Base-by-base conservation (phyloP, 176 grass and related monocot genomes). In the Cocos nucifera region DNA sequence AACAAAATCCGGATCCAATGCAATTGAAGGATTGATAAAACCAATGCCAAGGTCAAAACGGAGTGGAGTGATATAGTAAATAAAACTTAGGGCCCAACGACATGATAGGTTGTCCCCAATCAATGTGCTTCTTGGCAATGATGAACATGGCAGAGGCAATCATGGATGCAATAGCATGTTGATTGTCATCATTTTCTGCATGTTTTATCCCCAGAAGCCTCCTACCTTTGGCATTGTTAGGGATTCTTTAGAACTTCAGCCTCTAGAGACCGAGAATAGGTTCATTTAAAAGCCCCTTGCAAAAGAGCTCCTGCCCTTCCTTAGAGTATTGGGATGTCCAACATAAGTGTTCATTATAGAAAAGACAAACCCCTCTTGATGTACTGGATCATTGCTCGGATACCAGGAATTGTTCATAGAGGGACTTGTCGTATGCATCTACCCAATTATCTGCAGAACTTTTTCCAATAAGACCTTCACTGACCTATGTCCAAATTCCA, bases 151-250 rank as follows among this genome's bases (percentile, higher is more conserved):
- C 26, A 27, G 26, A 4, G 4, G 26, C 26, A 27, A 27, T 27
- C 26, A 27, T 27, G 26, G 26, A 27, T 4, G 3, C 26, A 27
- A 27, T 27, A 27, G 26, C 26, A 27, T 92, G 93, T 64, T 98
- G 84, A 52, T 98, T 87, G 57, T 98, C 93, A 71, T 98, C 93
- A 74, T 98, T 98, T 88, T 98, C 93, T 5, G 93, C 93, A 76
- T 98, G 87, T 73, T 87, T 98, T 79, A 83, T 66, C 29, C 93
- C 93, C 58, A 92, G 79, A 79, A 98, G 78, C 69, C 87, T 88
- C 93, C 93, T 92, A 57, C 86, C 93, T 85, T 98, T 87, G 67
- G 76, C 39, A 53, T 98, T 98, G 73, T 98, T 84, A 73, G 87
- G 1, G 79, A 78, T 98, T 92, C 59, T 98, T 98, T 70, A 98